These are phyloP conservation scores for Fragaria vesca DNA, from an alignment of 306 rosid species.

Conservation along the genomic window DNA sequence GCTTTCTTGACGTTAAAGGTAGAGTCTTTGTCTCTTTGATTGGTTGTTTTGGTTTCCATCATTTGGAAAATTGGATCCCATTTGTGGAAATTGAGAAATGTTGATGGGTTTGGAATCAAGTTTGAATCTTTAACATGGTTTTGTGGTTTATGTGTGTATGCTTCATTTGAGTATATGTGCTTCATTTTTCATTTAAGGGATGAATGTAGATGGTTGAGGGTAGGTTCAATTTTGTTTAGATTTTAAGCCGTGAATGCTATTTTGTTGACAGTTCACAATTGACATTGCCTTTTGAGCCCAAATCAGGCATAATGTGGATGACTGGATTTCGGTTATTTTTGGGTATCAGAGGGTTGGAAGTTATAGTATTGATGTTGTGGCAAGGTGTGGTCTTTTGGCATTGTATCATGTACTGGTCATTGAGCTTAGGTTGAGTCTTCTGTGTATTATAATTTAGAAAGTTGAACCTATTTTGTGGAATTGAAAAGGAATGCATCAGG, in stretches of 20 bases:
- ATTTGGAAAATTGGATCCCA: not conserved
- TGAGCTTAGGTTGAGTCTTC: not conserved
- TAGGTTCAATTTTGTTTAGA: not conserved
- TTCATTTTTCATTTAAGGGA: not conserved
- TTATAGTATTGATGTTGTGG: not conserved
- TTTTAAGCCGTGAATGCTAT: not conserved
- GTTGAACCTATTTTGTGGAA: not conserved
- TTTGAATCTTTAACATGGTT: conserved; percentile 1
- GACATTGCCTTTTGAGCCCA: not conserved
- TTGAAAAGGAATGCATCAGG: not conserved
- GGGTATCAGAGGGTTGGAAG: not conserved
- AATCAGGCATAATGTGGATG: not conserved
- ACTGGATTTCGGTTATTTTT: not conserved
- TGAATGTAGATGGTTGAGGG: not conserved
- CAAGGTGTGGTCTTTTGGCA: not conserved
- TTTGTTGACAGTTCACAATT: not conserved
- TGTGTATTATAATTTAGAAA: not conserved
- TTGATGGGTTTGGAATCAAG: not conserved
- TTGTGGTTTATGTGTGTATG: not conserved
- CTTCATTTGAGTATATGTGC: not conserved
- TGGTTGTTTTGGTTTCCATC: not conserved
- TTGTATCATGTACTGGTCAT: not conserved
- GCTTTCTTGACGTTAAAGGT: conserved; percentile 93
- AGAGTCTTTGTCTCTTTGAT: conserved; percentile 11
- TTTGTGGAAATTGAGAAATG: not conserved